A percentile compares a stretch with the other conserved stretches of the same genome.
Evolutionary conservation across 2,329 filamentous ascomycete genomes (phyloP).

Genomic region (Neofusicoccum laricinum): DNA sequence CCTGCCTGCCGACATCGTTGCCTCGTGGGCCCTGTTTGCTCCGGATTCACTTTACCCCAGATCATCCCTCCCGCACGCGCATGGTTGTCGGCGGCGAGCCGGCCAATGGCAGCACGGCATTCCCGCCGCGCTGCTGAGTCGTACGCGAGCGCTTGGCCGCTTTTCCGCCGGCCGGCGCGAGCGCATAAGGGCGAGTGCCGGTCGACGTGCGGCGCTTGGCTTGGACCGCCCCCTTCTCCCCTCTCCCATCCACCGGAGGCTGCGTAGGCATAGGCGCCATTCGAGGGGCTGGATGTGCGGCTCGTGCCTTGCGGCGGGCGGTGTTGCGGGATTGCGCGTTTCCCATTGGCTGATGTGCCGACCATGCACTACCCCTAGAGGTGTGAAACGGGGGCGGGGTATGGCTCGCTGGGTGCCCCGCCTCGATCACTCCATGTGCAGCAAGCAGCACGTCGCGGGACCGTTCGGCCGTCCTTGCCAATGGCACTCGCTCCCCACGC

Average conservation of each 20-base stretch:
- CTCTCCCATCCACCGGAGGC: neutral
- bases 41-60: conserved; percentile 5
- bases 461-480: neutral
- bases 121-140: neutral
- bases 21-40: neutral
- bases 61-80: conserved; percentile 6
- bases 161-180: too few species aligned
- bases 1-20: too few species aligned
- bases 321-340: neutral
- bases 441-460: neutral
- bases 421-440: neutral
- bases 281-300: neutral
- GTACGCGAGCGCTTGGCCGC: neutral
- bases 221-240: too few species aligned
- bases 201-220: too few species aligned
- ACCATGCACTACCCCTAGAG: neutral
- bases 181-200: too few species aligned
- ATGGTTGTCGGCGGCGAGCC: neutral
- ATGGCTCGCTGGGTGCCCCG: too few species aligned
- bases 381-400: neutral
- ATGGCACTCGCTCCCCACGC: neutral
- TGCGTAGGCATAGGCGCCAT: neutral
- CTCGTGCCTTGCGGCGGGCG: neutral
- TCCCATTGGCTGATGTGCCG: neutral
- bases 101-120: neutral